A percentile compares a stretch with the other conserved stretches of the same genome.
These are phyloP conservation scores for Cystobasidiaceae sp. DNA, from an alignment of 1,284 basidiomycete genomes.

Conservation along the genomic window DNA sequence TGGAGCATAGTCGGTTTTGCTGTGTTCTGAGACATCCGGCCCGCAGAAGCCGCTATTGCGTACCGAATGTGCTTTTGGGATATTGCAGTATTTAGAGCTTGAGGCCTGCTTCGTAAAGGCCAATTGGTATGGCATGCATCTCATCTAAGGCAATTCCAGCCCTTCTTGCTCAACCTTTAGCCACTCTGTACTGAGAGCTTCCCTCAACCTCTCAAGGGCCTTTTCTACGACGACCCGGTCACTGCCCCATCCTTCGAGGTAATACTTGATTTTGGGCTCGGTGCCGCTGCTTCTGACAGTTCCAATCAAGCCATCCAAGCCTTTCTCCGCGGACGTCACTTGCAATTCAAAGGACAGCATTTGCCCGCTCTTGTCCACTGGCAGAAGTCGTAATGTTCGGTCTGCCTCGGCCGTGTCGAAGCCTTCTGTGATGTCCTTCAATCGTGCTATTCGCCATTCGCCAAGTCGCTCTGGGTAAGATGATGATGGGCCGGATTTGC, in stretches of 20 bases:
- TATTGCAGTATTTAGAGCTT: too few relatives aligned
- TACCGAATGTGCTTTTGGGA: too few relatives aligned
- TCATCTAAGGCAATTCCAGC: slow-evolving; percentile 48
- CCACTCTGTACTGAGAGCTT: slow-evolving; percentile 62
- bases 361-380: slow-evolving; percentile 64
- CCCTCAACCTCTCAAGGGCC: slow-evolving; percentile 54
- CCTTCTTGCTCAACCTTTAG: slow-evolving; percentile 59
- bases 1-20: too few relatives aligned
- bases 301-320: slow-evolving; percentile 60
- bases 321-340: slow-evolving; percentile 41
- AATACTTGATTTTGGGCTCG: slow-evolving; percentile 84
- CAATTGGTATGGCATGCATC: too few relatives aligned
- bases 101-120: too few relatives aligned
- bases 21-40: too few relatives aligned
- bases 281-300: slow-evolving; percentile 66
- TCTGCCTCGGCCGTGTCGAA: slow-evolving; percentile 65
- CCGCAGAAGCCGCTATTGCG: too few relatives aligned
- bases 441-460: slow-evolving; percentile 56
- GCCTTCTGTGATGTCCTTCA: slow-evolving; percentile 64
- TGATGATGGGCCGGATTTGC: slow-evolving; percentile 42
- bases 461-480: slow-evolving; percentile 56
- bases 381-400: slow-evolving; percentile 56
- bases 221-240: slow-evolving; percentile 51
- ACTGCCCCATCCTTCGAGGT: slow-evolving; percentile 66
- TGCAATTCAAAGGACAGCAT: slow-evolving; percentile 65